Conservation (phyloP, 805 yeast species). For the Hanseniaspora mollemarum region DNA sequence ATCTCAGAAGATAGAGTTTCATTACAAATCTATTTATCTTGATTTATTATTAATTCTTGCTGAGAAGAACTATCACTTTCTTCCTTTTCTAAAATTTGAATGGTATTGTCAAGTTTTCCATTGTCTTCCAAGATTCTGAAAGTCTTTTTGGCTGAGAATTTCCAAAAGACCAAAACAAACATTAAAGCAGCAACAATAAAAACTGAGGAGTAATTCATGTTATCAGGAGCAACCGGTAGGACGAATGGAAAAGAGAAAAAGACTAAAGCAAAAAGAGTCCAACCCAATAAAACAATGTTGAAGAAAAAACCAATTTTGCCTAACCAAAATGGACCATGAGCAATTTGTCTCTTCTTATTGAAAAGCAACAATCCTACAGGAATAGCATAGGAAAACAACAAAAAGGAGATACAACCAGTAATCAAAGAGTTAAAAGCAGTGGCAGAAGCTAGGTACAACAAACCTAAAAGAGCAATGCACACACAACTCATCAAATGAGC, state of each 20-base stretch:
- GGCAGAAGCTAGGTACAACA: constrained; percentile 52
- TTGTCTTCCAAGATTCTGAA: constrained; percentile 28
- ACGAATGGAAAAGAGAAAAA: constrained; percentile 55
- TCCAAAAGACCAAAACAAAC: constrained; percentile 45
- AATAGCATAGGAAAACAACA: constrained; percentile 47
- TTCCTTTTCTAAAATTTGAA: constrained; percentile 17
- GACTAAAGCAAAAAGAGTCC: constrained; percentile 49
- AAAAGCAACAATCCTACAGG: constrained; percentile 43
- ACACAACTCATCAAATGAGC: constrained; percentile 50
- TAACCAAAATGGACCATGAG: constrained; percentile 58
- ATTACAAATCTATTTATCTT: background rate
- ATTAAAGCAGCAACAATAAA: constrained; percentile 40
- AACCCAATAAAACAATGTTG: constrained; percentile 41
- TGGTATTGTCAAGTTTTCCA: constrained; percentile 12
- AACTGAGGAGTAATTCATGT: constrained; percentile 58
- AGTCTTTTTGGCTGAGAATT: constrained; percentile 29
- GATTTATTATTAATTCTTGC: background rate
- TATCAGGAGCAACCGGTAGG: constrained; percentile 48
- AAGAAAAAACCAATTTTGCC: constrained; percentile 43
- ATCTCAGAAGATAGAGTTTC: background rate
- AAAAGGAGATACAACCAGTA: constrained; percentile 50
- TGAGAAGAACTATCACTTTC: background rate
- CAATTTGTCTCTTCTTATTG: constrained; percentile 32
- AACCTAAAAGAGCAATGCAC: constrained; percentile 44
- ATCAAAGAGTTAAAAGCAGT: constrained; percentile 60